Evolutionary conservation across 2,329 filamentous ascomycete genomes (phyloP).

Genomic region (Cladosporium sp.): DNA sequence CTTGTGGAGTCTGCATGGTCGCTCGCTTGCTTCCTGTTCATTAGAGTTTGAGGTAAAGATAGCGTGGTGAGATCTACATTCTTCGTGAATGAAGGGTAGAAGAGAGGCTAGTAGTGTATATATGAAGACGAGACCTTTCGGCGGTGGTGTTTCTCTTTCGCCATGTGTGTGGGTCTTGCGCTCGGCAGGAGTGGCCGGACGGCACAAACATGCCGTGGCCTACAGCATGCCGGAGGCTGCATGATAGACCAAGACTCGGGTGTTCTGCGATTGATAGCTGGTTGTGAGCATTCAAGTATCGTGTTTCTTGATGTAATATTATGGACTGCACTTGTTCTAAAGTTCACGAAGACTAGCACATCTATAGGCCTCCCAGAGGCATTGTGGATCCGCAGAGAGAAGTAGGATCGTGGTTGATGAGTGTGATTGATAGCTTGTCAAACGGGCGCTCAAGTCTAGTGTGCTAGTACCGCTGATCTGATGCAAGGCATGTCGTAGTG

Average conservation of each 20-base stretch:
- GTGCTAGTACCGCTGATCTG: neutral
- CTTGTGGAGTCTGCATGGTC: constrained; percentile 16
- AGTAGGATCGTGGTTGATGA: neutral
- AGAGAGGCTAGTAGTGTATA: neutral
- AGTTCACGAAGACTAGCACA: neutral
- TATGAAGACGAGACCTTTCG: neutral
- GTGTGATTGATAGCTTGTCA: neutral
- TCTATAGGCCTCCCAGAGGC: neutral
- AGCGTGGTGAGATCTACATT: neutral
- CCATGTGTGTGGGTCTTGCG: constrained; percentile 7
- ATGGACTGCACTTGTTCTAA: neutral
- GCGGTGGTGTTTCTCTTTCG: neutral
- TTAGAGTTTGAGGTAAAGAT: neutral
- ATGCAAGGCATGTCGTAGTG: neutral
- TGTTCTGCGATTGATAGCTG: neutral
- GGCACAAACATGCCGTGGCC: constrained; percentile 4
- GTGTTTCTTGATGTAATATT: neutral
- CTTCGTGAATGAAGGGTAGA: neutral
- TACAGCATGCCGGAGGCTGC: neutral
- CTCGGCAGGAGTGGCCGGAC: constrained; percentile 4
- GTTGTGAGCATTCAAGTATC: neutral
- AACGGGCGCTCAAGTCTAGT: too few species aligned
- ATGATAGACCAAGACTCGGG: neutral
- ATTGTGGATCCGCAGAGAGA: neutral
- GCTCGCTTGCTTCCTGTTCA: neutral